Percentiles rank a stretch among this genome's conserved stretches.
These are phyloP conservation scores for Pilasporangium apinafurcum DNA, from an alignment of 352 stramenopile genomes.

Conservation along the genomic window DNA sequence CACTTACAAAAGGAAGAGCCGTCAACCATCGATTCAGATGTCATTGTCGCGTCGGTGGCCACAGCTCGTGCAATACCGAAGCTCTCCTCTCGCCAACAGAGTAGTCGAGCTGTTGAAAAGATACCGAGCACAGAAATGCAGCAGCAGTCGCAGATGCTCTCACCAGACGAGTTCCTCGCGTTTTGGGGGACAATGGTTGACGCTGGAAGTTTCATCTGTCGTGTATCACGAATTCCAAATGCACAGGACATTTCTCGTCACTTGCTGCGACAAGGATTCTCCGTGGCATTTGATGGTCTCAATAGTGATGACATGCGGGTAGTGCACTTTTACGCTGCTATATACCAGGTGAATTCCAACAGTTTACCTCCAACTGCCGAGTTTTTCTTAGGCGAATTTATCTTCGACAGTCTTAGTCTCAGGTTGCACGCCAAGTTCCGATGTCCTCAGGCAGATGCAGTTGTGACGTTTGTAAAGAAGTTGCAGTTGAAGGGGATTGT, in stretches of 20 bases:
- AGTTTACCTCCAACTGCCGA: slow-evolving; percentile 4
- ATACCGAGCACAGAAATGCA: background rate
- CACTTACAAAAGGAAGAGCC: no score
- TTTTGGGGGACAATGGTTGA: slow-evolving; percentile 46
- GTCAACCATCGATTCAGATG: slow-evolving; percentile 24
- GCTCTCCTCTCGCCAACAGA: slow-evolving; percentile 1
- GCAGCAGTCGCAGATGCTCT: slow-evolving; percentile 4
- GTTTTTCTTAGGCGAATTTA: slow-evolving; percentile 61
- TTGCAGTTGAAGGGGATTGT: slow-evolving; percentile 76
- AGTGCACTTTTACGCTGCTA: slow-evolving; percentile 47
- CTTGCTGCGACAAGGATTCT: slow-evolving; percentile 41
- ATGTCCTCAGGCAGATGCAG: slow-evolving; percentile 38
- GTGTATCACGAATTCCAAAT: slow-evolving; percentile 44
- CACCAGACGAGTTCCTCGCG: slow-evolving; percentile 28
- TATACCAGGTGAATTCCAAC: background rate
- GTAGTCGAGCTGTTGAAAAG: background rate
- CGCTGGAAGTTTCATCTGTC: slow-evolving; percentile 56
- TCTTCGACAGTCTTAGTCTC: slow-evolving; percentile 63
- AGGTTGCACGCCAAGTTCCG: slow-evolving; percentile 64
- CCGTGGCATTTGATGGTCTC: slow-evolving; percentile 40
- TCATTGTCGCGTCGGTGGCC: slow-evolving; percentile 16
- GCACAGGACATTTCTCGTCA: slow-evolving; percentile 29
- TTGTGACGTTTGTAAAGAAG: slow-evolving; percentile 61
- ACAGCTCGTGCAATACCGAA: background rate
- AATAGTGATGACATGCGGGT: slow-evolving; percentile 27